Percentiles rank a stretch among this genome's conserved stretches.
These are phyloP conservation scores for sunflower (Helianthus annuus) DNA, from an alignment of 129 eudicot genomes.

Conservation along the genomic window DNA sequence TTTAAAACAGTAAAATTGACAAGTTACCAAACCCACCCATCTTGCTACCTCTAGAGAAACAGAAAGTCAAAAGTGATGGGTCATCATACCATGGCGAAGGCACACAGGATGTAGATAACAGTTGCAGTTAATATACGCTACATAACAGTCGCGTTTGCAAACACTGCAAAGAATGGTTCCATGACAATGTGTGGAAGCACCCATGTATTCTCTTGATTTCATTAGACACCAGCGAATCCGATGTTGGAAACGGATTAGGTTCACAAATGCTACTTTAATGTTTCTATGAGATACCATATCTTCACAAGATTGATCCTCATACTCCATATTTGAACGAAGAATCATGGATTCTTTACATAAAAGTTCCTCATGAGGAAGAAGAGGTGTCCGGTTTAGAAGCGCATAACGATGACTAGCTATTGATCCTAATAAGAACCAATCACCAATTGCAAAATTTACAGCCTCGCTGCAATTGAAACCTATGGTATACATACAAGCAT, in stretches of 20 bases:
- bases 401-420: slow-evolving; percentile 93
- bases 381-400: slow-evolving; percentile 73
- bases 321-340: slow-evolving; percentile 46
- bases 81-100: slow-evolving; percentile 84
- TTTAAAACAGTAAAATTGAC: neutral
- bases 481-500: slow-evolving; percentile 16
- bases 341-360: slow-evolving; percentile 93
- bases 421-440: slow-evolving; percentile 89
- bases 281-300: slow-evolving; percentile 48
- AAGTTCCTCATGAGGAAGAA: slow-evolving; percentile 93
- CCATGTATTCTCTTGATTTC: slow-evolving; percentile 46
- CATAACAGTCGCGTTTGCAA: slow-evolving; percentile 93
- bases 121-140: slow-evolving; percentile 76
- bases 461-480: slow-evolving; percentile 99
- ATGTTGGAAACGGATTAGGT: slow-evolving; percentile 84
- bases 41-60: neutral
- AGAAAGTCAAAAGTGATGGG: slow-evolving; percentile 9
- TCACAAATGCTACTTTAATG: slow-evolving; percentile 69
- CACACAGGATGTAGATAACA: slow-evolving; percentile 81
- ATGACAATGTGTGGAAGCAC: slow-evolving; percentile 53
- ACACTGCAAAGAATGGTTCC: slow-evolving; percentile 90
- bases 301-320: slow-evolving; percentile 44
- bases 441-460: slow-evolving; percentile 92
- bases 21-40: neutral
- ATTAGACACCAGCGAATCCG: slow-evolving; percentile 78